Evolutionary conservation across 2,329 filamentous ascomycete genomes (phyloP).

Genomic region (Alternaria sp.): DNA sequence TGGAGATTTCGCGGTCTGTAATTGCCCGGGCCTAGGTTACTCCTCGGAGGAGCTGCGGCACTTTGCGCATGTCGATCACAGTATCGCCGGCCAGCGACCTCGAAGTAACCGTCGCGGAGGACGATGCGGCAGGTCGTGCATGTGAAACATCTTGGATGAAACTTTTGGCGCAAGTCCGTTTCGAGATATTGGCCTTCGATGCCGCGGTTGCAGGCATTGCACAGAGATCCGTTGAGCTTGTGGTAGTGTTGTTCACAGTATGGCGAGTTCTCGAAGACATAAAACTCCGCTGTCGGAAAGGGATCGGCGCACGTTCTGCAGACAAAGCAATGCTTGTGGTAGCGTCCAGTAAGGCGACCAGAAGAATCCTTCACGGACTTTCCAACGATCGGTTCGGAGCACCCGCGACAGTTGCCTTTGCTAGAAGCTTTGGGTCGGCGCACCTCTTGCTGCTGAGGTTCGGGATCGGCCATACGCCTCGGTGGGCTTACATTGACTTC

Average conservation of each 20-base stretch:
- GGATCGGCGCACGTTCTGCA: conserved; percentile 84
- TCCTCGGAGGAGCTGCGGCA: conserved; percentile 54
- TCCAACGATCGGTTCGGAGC: conserved; percentile 78
- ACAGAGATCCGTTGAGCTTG: conserved; percentile 86
- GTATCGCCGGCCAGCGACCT: conserved; percentile 80
- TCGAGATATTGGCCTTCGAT: conserved; percentile 96
- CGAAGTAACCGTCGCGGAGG: conserved; percentile 87
- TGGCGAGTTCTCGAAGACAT: conserved; percentile 85
- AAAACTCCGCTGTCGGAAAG: conserved; percentile 90
- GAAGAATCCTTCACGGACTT: conserved; percentile 96
- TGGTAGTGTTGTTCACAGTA: conserved; percentile 96
- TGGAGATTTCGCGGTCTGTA: conserved; percentile 54
- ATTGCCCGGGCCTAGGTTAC: conserved; percentile 50
- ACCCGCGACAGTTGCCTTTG: conserved; percentile 85
- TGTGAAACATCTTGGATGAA: conserved; percentile 86
- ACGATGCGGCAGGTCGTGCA: conserved; percentile 80
- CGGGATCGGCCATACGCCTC: conserved; percentile 22
- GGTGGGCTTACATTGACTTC: conserved; percentile 20
- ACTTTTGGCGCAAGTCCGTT: conserved; percentile 79
- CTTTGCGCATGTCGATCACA: conserved; percentile 87
- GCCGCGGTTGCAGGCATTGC: conserved; percentile 78
- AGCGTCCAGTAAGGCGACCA: conserved; percentile 88
- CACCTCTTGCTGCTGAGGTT: conserved; percentile 25
- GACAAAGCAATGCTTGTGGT: conserved; percentile 94
- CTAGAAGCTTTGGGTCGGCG: conserved; percentile 53